Evolutionary conservation across 345 rosid genomes (phyloP).

Genomic region (Eucalyptus paniculata): DNA sequence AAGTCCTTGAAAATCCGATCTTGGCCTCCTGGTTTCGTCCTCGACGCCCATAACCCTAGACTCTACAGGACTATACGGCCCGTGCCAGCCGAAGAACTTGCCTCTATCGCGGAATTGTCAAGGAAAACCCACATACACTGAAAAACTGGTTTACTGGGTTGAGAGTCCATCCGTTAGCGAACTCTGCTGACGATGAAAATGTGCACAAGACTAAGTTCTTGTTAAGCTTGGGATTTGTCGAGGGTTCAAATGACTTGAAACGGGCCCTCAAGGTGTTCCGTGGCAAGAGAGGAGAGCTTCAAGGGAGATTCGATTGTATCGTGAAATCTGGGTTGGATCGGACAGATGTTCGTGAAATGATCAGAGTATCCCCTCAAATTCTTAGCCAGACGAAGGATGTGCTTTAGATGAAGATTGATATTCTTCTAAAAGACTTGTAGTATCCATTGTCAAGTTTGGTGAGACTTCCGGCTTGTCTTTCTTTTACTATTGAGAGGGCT

Average conservation of each 20-base stretch:
- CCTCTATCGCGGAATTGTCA: constrained; percentile 11
- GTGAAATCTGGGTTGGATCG: constrained; percentile 48
- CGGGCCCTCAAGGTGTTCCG: constrained; percentile 34
- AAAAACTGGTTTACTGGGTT: constrained; percentile 25
- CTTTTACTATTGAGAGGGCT: constrained; percentile 29
- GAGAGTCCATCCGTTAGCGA: constrained; percentile 14
- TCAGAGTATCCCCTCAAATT: constrained; percentile 47
- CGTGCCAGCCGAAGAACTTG: background rate
- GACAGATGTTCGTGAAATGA: constrained; percentile 37
- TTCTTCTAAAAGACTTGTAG: constrained; percentile 37
- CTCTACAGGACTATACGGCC: constrained; percentile 15
- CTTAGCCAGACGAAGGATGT: constrained; percentile 37
- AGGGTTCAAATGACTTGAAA: constrained; percentile 28
- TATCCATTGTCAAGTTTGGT: constrained; percentile 36
- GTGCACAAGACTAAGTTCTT: constrained; percentile 40
- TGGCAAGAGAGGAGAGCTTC: constrained; percentile 56
- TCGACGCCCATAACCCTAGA: constrained; percentile 20
- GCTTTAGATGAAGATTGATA: constrained; percentile 37
- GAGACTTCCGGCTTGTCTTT: constrained; percentile 40
- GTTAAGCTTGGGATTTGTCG: constrained; percentile 32
- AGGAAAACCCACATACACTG: constrained; percentile 36
- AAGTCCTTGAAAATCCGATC: constrained; percentile 1
- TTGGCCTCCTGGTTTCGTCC: background rate
- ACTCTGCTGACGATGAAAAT: constrained; percentile 1
- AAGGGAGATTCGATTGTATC: constrained; percentile 67